Evolutionary conservation across 129 eudicot species (phyloP), one percentile per base, ranked within the genome.

Genomic region (Scalesia atractyloides): DNA sequence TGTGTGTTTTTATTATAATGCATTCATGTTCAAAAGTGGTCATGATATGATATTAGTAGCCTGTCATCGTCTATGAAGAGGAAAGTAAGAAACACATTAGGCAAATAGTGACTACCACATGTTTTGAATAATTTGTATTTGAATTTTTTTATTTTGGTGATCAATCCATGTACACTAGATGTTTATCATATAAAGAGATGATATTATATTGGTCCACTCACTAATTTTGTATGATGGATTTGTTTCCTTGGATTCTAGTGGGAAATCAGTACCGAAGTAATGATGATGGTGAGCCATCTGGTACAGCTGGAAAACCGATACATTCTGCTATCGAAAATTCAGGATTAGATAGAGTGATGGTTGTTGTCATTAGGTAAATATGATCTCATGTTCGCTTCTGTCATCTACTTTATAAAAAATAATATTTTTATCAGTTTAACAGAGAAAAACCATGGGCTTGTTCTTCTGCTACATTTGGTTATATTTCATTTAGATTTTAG

Each of bases 251-350:
- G 15, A 39, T 73, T 15, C n/a, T 76, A 94, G 88, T 88, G 61
- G 98, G 98, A 41, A 93, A 84, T 64, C 97, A 88, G 50, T 90
- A 70, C 58, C 79, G 98, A 73, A 87, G 91, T 73, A 90, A 87
- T 48, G 98, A 94, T 84, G 98, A 94, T 26, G 98, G 98, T 33
- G 98, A 94, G 75, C 98, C 98, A 54, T 90, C 98, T 43, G 97
- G 98, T 61, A 94, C 98, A 56, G 97, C 98, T 74, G 98, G 98
- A 17, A 94, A 88, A 70, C 98, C 98, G 9, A 94, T 94, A 62
- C 82, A 77, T 79, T 94, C 96, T 47, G 96, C 97, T 7, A 94
- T 94, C 62, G 93, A 57, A 16, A 85, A 93, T 30, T 94, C 97
- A 37, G 97, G 98, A 63, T 82, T 90, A 62, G 98, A 90, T 72